Percentiles rank a stretch among this genome's conserved stretches.
Evolutionary conservation across 257 asterid genomes (phyloP).

Genomic region (Striga asiatica): DNA sequence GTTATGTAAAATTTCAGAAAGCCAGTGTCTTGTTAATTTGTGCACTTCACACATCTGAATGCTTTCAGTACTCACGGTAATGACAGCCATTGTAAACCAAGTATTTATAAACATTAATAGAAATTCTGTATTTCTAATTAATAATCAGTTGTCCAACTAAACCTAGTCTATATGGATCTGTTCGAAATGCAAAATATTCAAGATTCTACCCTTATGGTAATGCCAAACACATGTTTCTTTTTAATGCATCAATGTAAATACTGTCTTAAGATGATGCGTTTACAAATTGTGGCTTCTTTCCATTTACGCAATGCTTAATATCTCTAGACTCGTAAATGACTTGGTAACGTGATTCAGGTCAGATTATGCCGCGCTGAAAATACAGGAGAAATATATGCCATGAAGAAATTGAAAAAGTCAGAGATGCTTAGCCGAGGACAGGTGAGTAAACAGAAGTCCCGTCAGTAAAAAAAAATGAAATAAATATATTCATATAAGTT

Average conservation of each 20-base stretch:
- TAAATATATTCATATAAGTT: background rate
- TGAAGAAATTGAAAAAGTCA: conserved; percentile 89
- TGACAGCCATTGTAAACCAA: background rate
- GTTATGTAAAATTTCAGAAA: background rate
- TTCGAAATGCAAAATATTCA: background rate
- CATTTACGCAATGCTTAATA: too few species aligned
- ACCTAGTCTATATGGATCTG: background rate
- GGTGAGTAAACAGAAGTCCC: conserved; percentile 30
- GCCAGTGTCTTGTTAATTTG: background rate
- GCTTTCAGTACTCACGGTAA: background rate
- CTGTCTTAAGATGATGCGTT: too few species aligned
- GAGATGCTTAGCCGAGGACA: conserved; percentile 99
- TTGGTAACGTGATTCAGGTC: conserved; percentile 47
- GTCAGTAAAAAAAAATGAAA: background rate
- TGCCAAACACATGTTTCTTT: background rate
- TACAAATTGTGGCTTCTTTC: too few species aligned
- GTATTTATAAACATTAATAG: background rate
- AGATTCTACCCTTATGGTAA: background rate
- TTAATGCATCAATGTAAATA: background rate
- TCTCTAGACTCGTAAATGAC: too few species aligned
- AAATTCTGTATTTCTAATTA: too few species aligned
- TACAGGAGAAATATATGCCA: conserved; percentile 87
- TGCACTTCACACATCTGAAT: background rate
- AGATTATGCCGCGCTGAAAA: conserved; percentile 78
- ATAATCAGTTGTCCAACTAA: background rate